Conservation (phyloP, 139 green algal genomes). For the Diplosphaera chodatii region DNA sequence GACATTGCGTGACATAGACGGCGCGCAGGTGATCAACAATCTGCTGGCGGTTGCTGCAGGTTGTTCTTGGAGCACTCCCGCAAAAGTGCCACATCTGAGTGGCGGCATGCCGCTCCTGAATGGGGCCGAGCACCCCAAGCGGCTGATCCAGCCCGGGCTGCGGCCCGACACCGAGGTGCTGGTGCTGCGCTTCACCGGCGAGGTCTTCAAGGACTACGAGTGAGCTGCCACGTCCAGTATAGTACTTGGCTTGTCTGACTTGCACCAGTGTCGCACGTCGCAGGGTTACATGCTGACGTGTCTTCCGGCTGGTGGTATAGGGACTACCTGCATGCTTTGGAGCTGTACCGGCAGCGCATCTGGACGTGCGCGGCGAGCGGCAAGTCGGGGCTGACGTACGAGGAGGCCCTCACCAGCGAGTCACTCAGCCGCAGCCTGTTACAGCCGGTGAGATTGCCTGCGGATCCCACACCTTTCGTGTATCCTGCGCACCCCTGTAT, state of each 20-base stretch:
- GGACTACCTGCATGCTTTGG: constrained; percentile 32
- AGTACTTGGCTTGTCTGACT: too few species aligned
- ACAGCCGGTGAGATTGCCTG: constrained; percentile 7
- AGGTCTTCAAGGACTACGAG: constrained; percentile 59
- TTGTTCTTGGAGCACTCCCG: too few species aligned
- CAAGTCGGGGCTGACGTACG: constrained; percentile 53
- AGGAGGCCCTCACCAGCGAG: constrained; percentile 52
- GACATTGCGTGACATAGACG: too few species aligned
- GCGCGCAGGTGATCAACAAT: too few species aligned
- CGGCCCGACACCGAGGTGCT: constrained; percentile 30
- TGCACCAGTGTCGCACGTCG: too few species aligned
- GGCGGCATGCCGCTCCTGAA: not conserved
- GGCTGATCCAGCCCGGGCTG: not conserved
- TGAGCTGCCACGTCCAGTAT: too few species aligned
- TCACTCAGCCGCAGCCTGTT: constrained; percentile 7
- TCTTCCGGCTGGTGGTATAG: too few species aligned
- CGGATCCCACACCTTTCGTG: too few species aligned
- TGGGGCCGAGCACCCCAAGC: not conserved
- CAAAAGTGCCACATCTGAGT: too few species aligned
- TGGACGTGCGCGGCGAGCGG: constrained; percentile 58
- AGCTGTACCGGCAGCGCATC: constrained; percentile 40
- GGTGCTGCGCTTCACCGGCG: constrained; percentile 50
- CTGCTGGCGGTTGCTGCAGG: too few species aligned
- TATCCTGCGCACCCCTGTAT: too few species aligned
- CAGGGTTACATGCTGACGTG: too few species aligned